Base-by-base conservation (phyloP, 352 stramenopile species). In the Globisporangium cystogenes region DNA sequence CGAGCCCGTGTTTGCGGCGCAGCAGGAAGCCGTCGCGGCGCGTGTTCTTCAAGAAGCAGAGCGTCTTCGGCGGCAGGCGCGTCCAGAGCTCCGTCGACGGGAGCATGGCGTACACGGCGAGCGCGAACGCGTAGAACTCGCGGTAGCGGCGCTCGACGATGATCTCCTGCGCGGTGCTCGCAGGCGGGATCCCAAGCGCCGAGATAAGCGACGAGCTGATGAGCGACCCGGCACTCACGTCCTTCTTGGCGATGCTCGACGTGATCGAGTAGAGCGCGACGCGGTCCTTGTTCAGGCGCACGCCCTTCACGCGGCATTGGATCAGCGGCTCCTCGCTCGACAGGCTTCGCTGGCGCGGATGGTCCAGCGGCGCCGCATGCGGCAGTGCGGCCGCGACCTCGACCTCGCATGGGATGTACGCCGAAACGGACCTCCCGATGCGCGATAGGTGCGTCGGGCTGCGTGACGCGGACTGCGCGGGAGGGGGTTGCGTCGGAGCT, bases 41-140 rank as follows among this genome's bases (percentile, higher is more conserved):
- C 18, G 48, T 63, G 27, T 46, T 65, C 27, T 61, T 58, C 20
- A 74, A 29, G 37, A 64, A 60, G 45, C 81, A 89, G n/a, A 85
- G 74, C 16, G 74, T 87, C 60, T 91, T 91, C 18, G 81, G 81
- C 3, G 81, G 77, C 3, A 91, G 46, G 0, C 76, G 57, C 27
- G 68, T 56, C 81, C 70, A 86, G 8, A 89, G 47, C 14, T 86
- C 65, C 39, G 67, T 54, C 0, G 72, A 76, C 7, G 80, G 74
- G 27, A 82, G 86, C 72, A 91, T 91, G 4, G 69, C 50, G 55
- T 77, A 82, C 26, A 88, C 62, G 0, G 68, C 62, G 37, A 76
- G 59, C 11, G 81, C 81, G 23, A 91, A 86, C 15, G 68, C 70
- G 57, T 89, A 88, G 48, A 91, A 91, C 56, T 91, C 81, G 23